phyloP scores from a whole-genome alignment of 371 early-diverging fungal genomes.

The Mucor saturninus region DNA sequence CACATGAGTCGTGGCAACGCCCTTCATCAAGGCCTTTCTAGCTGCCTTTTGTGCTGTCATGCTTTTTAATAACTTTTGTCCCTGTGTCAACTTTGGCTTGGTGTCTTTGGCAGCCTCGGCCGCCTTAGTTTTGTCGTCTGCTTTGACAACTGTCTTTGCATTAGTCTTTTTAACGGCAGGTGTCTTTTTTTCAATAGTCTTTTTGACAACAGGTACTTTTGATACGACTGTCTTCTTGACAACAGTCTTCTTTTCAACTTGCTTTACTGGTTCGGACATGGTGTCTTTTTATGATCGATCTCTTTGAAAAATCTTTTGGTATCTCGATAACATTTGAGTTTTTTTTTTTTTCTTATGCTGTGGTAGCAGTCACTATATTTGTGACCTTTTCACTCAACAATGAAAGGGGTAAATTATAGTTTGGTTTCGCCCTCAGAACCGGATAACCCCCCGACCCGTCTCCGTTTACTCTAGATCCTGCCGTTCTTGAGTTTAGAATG shows the following conservation, averaged over 20 bases:
- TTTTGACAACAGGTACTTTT: neutral
- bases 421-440: no score
- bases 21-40: conserved; percentile 27
- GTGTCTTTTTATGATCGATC: conserved; percentile 3
- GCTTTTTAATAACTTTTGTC: conserved; percentile 33
- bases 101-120: neutral
- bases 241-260: conserved; percentile 2
- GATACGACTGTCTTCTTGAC: neutral
- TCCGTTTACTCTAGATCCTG: no score
- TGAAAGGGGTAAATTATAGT: no score
- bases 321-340: neutral
- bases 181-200: neutral
- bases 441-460: no score
- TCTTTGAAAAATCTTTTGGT: neutral
- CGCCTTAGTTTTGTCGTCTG: neutral
- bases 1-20: conserved; percentile 21
- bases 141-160: neutral
- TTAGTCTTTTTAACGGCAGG: neutral
- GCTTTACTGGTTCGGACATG: conserved; percentile 3
- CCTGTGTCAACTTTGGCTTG: conserved; percentile 30
- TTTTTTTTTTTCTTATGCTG: neutral
- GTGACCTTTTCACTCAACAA: no score
- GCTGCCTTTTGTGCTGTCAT: conserved; percentile 42
- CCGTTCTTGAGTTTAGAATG: no score
- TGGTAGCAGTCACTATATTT: neutral